These are phyloP conservation scores for Trypanosoma rangeli DNA, from an alignment of 208 protist genomes.

Conservation along the genomic window DNA sequence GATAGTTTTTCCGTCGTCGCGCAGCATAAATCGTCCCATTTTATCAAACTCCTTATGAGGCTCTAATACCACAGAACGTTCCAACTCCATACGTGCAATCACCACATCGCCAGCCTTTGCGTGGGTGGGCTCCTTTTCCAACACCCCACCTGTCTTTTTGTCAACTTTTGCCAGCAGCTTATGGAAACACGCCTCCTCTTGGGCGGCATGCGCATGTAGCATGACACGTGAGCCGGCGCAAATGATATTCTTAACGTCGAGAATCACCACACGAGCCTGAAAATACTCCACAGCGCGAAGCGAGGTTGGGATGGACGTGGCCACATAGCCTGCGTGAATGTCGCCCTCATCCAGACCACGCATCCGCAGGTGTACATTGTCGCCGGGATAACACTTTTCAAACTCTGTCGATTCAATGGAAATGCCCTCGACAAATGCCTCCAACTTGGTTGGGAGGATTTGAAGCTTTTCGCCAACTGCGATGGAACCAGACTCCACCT, in stretches of 20 bases:
- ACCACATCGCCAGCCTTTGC: constrained; percentile 92
- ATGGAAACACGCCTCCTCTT: constrained; percentile 93
- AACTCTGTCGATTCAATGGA: constrained; percentile 90
- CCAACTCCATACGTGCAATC: constrained; percentile 89
- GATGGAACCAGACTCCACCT: constrained; percentile 94
- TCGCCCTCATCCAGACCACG: constrained; percentile 89
- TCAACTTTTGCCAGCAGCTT: constrained; percentile 91
- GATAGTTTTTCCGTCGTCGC: constrained; percentile 94
- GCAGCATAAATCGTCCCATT: constrained; percentile 96
- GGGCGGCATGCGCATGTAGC: constrained; percentile 93
- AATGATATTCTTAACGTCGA: constrained; percentile 96
- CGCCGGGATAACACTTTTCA: constrained; percentile 88
- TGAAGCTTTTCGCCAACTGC: constrained; percentile 87
- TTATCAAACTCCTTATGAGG: constrained; percentile 94
- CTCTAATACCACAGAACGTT: constrained; percentile 91
- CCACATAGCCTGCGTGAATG: constrained; percentile 87
- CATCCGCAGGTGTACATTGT: constrained; percentile 92
- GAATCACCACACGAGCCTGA: constrained; percentile 94
- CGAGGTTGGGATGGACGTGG: constrained; percentile 82
- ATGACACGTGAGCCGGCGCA: constrained; percentile 93
- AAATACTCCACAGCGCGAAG: constrained; percentile 91
- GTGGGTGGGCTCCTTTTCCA: constrained; percentile 93
- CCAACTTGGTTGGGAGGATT: constrained; percentile 73
- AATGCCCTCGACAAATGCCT: constrained; percentile 85
- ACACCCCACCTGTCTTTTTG: constrained; percentile 88